Percentiles rank a stretch among this genome's conserved stretches.
Conservation (phyloP, 306 rosid species). For the Prunus padus region DNA sequence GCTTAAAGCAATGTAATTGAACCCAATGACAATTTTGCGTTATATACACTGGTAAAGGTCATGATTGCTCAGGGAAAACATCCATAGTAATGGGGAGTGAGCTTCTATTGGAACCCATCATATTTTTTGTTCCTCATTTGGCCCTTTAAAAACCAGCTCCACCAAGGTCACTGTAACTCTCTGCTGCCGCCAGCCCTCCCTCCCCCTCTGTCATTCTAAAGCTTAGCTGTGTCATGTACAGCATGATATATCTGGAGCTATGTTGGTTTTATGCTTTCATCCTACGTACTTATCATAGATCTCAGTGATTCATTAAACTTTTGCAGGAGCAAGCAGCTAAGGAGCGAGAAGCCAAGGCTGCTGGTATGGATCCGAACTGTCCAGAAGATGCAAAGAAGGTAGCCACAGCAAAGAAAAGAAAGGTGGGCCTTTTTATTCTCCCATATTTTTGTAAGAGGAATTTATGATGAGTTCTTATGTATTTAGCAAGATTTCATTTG, state of each 20-base stretch:
- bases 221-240: background rate
- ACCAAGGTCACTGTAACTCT: background rate
- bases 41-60: background rate
- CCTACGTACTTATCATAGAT: background rate
- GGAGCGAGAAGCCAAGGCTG: conserved; percentile 18
- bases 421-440: background rate
- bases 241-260: background rate
- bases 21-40: background rate
- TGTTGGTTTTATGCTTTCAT: background rate
- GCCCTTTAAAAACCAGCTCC: background rate
- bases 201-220: background rate
- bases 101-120: background rate
- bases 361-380: conserved; percentile 4
- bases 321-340: conserved; percentile 23
- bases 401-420: conserved; percentile 3
- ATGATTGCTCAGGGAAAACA: background rate
- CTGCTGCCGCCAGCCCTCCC: background rate
- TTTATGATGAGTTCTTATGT: background rate
- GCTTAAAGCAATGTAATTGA: background rate
- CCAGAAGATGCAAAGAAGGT: conserved; percentile 10
- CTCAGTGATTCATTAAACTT: background rate
- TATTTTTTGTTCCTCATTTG: background rate
- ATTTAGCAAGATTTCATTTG: background rate
- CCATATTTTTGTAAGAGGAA: no score
- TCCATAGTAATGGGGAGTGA: background rate